Evolutionary conservation across 2,329 filamentous ascomycete species (phyloP), one percentile per base, ranked within the genome.

Genomic region (Xylaria sp.): DNA sequence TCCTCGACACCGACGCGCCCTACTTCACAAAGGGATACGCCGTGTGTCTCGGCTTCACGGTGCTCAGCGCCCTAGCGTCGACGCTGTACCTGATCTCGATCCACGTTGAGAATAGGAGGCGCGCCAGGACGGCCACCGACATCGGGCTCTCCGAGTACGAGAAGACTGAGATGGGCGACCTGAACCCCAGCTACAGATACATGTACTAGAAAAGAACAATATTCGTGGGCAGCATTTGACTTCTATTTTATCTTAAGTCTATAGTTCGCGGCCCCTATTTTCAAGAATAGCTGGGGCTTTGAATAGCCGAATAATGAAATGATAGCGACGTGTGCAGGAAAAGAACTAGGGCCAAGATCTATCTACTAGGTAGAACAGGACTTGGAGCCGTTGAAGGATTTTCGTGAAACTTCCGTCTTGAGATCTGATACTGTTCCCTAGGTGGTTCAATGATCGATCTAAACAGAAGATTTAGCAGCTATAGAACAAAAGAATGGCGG

Each of bases 11-110:
- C 62, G 93, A 97, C 77, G 87, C 87, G 1, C 93, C 92, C 0
- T 78, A 80, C 55, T 97, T 91, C 79, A 86, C 83, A 7, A 89
- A 86, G 0, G 94, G 94, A 0, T 97, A 96, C 80, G 86, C 86
- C 63, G 94, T 97, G 71, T 91, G 89, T 76, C 85, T 97, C 5
- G 89, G 85, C 0, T 97, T 97, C 75, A 86, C 91, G 9, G 86
- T 88, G 60, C 78, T 97, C 36, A 91, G 90, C 62, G 89, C 88
- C 18, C 73, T 90, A 2, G 84, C 87, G 12, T 92, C 89, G 74
- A 78, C 83, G 18, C 64, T 85, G 0, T 95, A 95, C 76, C 87
- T 86, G 1, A 71, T 85, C 3, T 85, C 85, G 1, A 89, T 92
- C 68, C 81, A 80, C 72, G 78, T 79, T 70, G 86, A 90, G 78